Evolutionary conservation across 768 basidiomycete species (phyloP), one percentile per base, ranked within the genome.

Genomic region (Agaricus blazei): DNA sequence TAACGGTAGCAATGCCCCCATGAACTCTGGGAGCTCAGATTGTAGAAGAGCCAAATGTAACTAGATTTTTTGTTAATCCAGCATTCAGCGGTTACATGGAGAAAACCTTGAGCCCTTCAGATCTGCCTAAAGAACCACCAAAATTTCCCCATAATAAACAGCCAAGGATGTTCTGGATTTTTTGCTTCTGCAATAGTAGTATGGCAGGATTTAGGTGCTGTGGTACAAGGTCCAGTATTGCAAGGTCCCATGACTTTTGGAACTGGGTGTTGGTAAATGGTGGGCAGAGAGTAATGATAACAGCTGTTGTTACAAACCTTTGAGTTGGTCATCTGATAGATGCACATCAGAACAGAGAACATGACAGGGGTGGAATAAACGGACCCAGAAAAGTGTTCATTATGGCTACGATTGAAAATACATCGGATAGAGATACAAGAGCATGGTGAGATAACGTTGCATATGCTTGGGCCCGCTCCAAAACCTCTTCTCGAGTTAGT

Each of bases 371-470:
- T 3, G 2, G 23, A 12, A 3, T 28, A 24, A 19, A 72, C 81
- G 40, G 60, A 88, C 86, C 66, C 12, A 75, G 56, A 60, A 87
- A 82, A 45, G 74, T 62, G 11, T 68, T 61, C 67, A 74, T 70
- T 56, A 87, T 59, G 19, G 67, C 60, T 15, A 71, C 71, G 56
- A 79, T 75, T n/a, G 68, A 69, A 60, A 85, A 75, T 52, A 87
- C 69, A 49, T 74, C 73, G 4, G 81, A 75, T 40, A 81, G 59
- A 47, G 80, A 65, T 58, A 76, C 73, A 28, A 88, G 68, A 3
- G 83, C 79, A 57, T 77, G 68, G 28, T 81, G 78, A 57, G 77
- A 82, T n/a, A 87, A 62, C 2, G 64, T 65, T 9, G 75, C 73
- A 15, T 73, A 59, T 56, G 81, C 74, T 43, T 69, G 67, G 19